phyloP scores from a whole-genome alignment of 805 yeast species.

The Pichia occidentalis region DNA sequence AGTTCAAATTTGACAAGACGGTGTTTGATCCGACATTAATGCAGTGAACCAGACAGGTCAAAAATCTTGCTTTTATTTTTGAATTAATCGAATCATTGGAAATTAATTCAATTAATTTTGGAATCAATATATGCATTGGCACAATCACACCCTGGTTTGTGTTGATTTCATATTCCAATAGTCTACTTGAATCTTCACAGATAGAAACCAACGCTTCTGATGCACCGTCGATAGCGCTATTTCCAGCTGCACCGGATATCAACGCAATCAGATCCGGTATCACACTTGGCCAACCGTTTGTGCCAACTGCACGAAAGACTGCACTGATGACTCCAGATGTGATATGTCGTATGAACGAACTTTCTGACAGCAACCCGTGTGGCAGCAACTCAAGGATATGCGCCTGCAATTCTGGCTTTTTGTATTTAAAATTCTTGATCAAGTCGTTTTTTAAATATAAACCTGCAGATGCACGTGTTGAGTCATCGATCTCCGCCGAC shows the following conservation, averaged over 20 bases:
- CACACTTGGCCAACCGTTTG: slow-evolving; percentile 65
- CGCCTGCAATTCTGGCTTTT: slow-evolving; percentile 26
- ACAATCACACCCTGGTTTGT: slow-evolving; percentile 37
- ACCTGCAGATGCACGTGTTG: slow-evolving; percentile 84
- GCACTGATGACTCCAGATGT: slow-evolving; percentile 89
- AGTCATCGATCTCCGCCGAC: slow-evolving; percentile 42
- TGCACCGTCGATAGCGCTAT: slow-evolving; percentile 60
- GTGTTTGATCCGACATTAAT: slow-evolving; percentile 64
- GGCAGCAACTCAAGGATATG: slow-evolving; percentile 33
- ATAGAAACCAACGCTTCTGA: slow-evolving; percentile 77
- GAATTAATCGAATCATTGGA: slow-evolving; percentile 39
- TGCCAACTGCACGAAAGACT: slow-evolving; percentile 59
- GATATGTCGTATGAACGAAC: slow-evolving; percentile 69
- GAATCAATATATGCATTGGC: slow-evolving; percentile 64
- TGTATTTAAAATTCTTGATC: slow-evolving; percentile 32
- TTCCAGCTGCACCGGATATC: slow-evolving; percentile 41
- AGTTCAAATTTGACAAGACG: slow-evolving; percentile 58
- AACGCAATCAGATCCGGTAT: slow-evolving; percentile 63
- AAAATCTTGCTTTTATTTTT: slow-evolving; percentile 52
- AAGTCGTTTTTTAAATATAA: slow-evolving; percentile 72
- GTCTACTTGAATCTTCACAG: slow-evolving; percentile 76
- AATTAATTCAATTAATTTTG: slow-evolving; percentile 52
- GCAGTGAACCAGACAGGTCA: slow-evolving; percentile 72
- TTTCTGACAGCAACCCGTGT: slow-evolving; percentile 45
- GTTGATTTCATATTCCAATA: slow-evolving; percentile 57